phyloP scores from a whole-genome alignment of 805 yeast genomes.

The Candida broadrunensis region DNA sequence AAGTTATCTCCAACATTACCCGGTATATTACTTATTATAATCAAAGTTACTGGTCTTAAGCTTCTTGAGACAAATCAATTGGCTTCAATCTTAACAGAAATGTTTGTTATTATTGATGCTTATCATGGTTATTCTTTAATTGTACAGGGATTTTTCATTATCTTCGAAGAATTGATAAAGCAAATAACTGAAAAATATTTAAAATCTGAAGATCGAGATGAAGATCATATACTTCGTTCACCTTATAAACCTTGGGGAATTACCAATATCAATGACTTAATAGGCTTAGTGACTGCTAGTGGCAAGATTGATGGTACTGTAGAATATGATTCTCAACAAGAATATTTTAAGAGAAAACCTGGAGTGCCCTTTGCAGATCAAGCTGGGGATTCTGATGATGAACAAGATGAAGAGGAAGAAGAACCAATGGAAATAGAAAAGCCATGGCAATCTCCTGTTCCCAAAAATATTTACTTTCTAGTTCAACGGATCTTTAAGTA shows the following conservation, averaged over 20 bases:
- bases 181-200: constrained; percentile 25
- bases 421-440: constrained; percentile 13
- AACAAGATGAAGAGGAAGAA: constrained; percentile 23
- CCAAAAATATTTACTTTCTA: constrained; percentile 55
- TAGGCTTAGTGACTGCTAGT: constrained; percentile 38
- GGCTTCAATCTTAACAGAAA: constrained; percentile 68
- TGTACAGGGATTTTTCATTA: constrained; percentile 69
- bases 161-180: constrained; percentile 59
- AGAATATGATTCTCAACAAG: constrained; percentile 33
- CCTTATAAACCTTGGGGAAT: constrained; percentile 62
- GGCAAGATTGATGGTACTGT: constrained; percentile 21
- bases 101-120: constrained; percentile 74
- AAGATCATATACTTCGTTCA: constrained; percentile 9
- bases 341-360: constrained; percentile 35
- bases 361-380: constrained; percentile 32
- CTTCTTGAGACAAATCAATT: constrained; percentile 56
- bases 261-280: constrained; percentile 39
- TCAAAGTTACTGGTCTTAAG: constrained; percentile 66
- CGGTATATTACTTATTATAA: constrained; percentile 64
- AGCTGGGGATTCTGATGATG: constrained; percentile 22
- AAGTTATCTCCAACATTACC: constrained; percentile 69
- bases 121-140: constrained; percentile 79
- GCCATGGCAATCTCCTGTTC: constrained; percentile 66
- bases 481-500: constrained; percentile 63
- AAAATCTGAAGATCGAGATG: constrained; percentile 1